Conservation (phyloP, 2,329 filamentous ascomycete species). For the Didymella keratinophila region DNA sequence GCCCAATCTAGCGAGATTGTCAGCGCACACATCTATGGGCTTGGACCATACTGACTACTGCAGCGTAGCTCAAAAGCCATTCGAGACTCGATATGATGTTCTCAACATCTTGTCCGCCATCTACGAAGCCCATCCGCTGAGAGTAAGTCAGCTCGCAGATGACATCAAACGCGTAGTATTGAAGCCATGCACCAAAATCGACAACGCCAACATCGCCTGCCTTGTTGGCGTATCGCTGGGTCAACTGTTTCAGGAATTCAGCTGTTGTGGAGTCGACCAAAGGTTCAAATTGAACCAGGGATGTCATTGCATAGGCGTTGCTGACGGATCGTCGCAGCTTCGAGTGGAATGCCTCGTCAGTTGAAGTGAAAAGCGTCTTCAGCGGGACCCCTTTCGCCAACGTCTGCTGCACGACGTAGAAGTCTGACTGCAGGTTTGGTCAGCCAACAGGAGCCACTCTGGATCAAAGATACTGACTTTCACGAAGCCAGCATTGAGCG, state of each 20-base stretch:
- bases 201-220: slow-evolving; percentile 5
- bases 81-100: slow-evolving; percentile 21
- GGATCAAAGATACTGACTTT: slow-evolving; percentile 25
- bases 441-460: neutral
- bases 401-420: slow-evolving; percentile 40
- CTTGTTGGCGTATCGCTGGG: slow-evolving; percentile 13
- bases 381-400: slow-evolving; percentile 29
- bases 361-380: slow-evolving; percentile 48
- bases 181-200: slow-evolving; percentile 41
- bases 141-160: slow-evolving; percentile 41
- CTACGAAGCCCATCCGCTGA: slow-evolving; percentile 30
- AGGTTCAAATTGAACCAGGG: slow-evolving; percentile 37
- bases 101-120: slow-evolving; percentile 25
- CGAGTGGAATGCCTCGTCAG: slow-evolving; percentile 52
- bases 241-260: slow-evolving; percentile 29
- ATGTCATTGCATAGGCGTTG: slow-evolving; percentile 53
- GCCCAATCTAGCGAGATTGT: slow-evolving; percentile 15
- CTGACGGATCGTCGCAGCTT: slow-evolving; percentile 46
- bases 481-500: slow-evolving; percentile 20
- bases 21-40: neutral
- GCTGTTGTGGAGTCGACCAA: slow-evolving; percentile 34
- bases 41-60: slow-evolving; percentile 13
- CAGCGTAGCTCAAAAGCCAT: slow-evolving; percentile 19
- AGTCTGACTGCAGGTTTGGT: slow-evolving; percentile 27
- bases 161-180: slow-evolving; percentile 53